Conservation (phyloP, 169 alveolate species). For the Plasmodium blacklocki region DNA sequence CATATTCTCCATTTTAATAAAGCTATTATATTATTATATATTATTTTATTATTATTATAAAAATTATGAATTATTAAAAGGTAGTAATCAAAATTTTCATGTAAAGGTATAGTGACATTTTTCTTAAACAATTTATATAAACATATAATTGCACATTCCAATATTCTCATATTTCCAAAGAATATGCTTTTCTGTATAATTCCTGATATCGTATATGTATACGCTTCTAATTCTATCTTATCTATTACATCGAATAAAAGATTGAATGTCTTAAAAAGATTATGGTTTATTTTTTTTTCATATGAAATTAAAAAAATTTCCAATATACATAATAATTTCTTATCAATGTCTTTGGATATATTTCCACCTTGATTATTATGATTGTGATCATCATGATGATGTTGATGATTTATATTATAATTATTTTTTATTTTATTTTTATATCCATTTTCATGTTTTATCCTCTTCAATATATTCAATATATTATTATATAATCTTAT, state of each 20-base stretch:
- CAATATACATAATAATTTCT: constrained; percentile 29
- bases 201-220: constrained; percentile 31
- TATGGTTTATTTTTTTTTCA: constrained; percentile 52
- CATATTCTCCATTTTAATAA: constrained; percentile 48
- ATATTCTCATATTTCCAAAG: constrained; percentile 10
- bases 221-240: constrained; percentile 19
- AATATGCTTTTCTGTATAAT: constrained; percentile 55
- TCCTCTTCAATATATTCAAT: constrained; percentile 10
- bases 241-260: constrained; percentile 24
- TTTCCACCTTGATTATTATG: constrained; percentile 3
- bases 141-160: constrained; percentile 26
- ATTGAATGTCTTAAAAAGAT: constrained; percentile 32
- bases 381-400: background rate
- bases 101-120: constrained; percentile 28
- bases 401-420: background rate
- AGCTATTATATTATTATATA: constrained; percentile 6
- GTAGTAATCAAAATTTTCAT: constrained; percentile 69
- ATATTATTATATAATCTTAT: constrained; percentile 34
- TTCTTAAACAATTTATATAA: constrained; percentile 21
- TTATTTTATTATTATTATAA: constrained; percentile 6
- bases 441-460: background rate
- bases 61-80: constrained; percentile 40
- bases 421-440: background rate
- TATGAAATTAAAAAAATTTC: constrained; percentile 43
- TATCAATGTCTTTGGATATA: constrained; percentile 8